Evolutionary conservation across 768 basidiomycete species (phyloP).

Genomic region (Auriscalpium vulgare): DNA sequence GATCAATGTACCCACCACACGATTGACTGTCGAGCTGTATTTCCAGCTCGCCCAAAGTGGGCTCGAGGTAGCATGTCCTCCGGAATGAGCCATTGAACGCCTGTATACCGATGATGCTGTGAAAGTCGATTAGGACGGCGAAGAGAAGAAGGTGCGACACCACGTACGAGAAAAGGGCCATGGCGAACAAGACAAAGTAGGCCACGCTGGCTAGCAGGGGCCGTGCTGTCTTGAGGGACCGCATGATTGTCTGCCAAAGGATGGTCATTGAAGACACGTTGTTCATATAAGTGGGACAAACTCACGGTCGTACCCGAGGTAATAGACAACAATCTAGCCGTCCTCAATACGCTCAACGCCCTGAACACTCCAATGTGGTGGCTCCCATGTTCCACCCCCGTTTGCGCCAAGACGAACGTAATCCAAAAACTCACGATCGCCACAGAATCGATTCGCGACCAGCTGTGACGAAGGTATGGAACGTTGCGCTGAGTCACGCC

Average conservation of each 20-base stretch:
- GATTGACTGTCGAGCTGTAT: constrained; percentile 41
- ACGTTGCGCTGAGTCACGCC: constrained; percentile 58
- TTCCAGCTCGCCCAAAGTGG: constrained; percentile 45
- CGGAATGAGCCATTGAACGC: constrained; percentile 83
- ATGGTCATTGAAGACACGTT: neutral
- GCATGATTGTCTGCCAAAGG: constrained; percentile 65
- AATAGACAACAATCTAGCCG: constrained; percentile 73
- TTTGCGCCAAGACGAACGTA: constrained; percentile 60
- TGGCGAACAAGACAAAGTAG: constrained; percentile 87
- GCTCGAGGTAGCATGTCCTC: constrained; percentile 49
- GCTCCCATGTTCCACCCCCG: constrained; percentile 55
- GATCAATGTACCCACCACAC: constrained; percentile 80
- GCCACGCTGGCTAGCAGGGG: constrained; percentile 87
- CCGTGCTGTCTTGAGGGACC: constrained; percentile 81
- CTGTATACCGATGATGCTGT: constrained; percentile 87
- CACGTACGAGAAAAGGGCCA: constrained; percentile 80
- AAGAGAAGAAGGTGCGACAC: neutral
- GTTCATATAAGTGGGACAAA: constrained; percentile 6
- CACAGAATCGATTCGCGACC: constrained; percentile 85
- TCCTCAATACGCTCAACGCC: constrained; percentile 80
- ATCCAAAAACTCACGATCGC: constrained; percentile 88
- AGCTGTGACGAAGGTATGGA: constrained; percentile 88
- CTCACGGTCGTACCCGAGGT: constrained; percentile 88
- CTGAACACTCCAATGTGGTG: constrained; percentile 83
- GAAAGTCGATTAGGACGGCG: neutral